A percentile compares a stretch with the other conserved stretches of the same genome.
phyloP scores from a whole-genome alignment of 495 filamentous ascomycete species.

The Daldinia bambusicola region DNA sequence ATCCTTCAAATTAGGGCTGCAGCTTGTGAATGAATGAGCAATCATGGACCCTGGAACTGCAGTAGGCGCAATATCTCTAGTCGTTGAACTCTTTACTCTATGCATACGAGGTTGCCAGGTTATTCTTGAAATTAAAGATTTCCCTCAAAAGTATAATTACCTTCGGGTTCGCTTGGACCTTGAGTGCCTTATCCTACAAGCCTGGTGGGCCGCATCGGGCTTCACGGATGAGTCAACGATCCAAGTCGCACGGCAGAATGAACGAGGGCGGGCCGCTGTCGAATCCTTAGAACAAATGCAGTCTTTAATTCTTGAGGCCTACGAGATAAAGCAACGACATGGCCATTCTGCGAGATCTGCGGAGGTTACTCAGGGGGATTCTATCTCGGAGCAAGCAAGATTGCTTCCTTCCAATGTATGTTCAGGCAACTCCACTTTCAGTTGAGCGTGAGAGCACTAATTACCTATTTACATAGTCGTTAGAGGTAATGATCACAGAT shows the following conservation, averaged over 20 bases:
- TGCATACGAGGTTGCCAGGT: neutral
- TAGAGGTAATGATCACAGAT: neutral
- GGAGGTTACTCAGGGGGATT: neutral
- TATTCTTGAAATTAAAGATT: neutral
- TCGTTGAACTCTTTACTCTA: neutral
- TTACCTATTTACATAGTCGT: no score
- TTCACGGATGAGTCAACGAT: neutral
- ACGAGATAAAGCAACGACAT: neutral
- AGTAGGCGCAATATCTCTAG: neutral
- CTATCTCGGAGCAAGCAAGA: neutral
- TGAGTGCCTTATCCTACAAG: neutral
- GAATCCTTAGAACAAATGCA: neutral
- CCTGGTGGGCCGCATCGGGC: neutral
- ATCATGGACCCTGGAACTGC: neutral
- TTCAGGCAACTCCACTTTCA: no score
- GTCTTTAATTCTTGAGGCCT: neutral
- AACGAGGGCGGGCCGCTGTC: neutral
- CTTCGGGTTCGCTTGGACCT: neutral
- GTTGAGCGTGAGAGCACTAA: no score
- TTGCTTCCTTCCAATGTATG: neutral
- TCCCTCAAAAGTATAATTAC: neutral
- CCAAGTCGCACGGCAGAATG: neutral
- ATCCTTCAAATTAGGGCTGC: neutral
- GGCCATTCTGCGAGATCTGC: neutral
- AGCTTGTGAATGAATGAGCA: neutral